Percentiles rank a stretch among this genome's conserved stretches.
phyloP scores from a whole-genome alignment of 768 basidiomycete species.

The Clavulina sp. region DNA sequence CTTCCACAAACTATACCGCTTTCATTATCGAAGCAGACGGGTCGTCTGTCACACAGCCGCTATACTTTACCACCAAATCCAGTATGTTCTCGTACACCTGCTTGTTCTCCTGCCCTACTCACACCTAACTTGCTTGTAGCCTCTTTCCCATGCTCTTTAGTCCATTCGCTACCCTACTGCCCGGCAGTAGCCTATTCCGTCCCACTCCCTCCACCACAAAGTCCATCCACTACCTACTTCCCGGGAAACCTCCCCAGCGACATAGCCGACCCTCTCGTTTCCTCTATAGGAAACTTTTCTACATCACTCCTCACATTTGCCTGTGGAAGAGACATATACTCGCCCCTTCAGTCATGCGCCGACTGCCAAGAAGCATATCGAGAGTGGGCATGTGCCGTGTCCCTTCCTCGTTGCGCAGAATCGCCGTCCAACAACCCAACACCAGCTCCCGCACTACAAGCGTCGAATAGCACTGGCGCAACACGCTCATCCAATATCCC shows the following conservation, averaged over 20 bases:
- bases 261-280: conserved; percentile 34
- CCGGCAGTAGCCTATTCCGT: conserved; percentile 52
- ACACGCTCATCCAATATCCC: conserved; percentile 10
- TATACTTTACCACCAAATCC: conserved; percentile 61
- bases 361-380: conserved; percentile 61
- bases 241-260: conserved; percentile 31
- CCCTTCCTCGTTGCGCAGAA: conserved; percentile 62
- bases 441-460: not conserved
- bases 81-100: conserved; percentile 22
- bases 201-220: conserved; percentile 39
- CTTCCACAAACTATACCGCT: conserved; percentile 63
- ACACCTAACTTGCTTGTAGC: conserved; percentile 21
- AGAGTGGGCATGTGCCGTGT: conserved; percentile 56
- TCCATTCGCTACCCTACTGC: conserved; percentile 57
- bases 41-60: conserved; percentile 44
- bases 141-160: conserved; percentile 49
- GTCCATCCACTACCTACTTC: conserved; percentile 28
- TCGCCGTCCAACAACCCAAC: conserved; percentile 3
- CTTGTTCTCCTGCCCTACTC: not conserved
- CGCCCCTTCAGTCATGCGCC: conserved; percentile 55
- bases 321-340: conserved; percentile 68
- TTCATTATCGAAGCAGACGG: conserved; percentile 38
- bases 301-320: conserved; percentile 50
- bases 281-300: conserved; percentile 57
- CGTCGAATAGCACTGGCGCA: not conserved